Conservation (phyloP, 352 stramenopile species). For the Globisporangium middletonii region DNA sequence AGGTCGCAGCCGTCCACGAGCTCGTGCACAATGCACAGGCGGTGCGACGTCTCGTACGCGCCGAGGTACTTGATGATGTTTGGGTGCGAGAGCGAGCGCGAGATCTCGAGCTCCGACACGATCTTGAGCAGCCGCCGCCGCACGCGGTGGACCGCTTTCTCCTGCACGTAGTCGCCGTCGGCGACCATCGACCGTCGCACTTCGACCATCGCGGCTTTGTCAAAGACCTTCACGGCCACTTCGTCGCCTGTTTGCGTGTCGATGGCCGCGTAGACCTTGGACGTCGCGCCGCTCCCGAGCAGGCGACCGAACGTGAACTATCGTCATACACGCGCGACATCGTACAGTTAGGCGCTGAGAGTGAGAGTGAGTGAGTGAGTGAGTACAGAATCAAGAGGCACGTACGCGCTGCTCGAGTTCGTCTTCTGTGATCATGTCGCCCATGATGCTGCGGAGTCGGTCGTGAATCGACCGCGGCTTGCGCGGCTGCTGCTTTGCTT, state of each 20-base stretch:
- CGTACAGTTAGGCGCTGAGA: background rate
- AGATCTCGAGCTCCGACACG: constrained; percentile 80
- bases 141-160: constrained; percentile 71
- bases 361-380: background rate
- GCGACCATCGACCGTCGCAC: constrained; percentile 70
- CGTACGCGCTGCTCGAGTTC: constrained; percentile 43
- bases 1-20: constrained; percentile 69
- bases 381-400: background rate
- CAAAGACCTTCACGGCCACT: constrained; percentile 79
- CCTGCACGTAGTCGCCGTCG: constrained; percentile 41
- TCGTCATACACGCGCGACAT: background rate
- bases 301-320: constrained; percentile 56
- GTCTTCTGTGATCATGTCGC: constrained; percentile 52
- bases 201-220: constrained; percentile 80
- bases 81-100: constrained; percentile 56
- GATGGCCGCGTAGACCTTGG: constrained; percentile 66
- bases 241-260: constrained; percentile 35
- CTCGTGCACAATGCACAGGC: constrained; percentile 76
- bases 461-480: constrained; percentile 45
- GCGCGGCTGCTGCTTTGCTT: constrained; percentile 2
- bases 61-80: constrained; percentile 78
- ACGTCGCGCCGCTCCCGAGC: constrained; percentile 65
- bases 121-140: constrained; percentile 71
- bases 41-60: constrained; percentile 74
- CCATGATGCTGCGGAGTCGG: constrained; percentile 51